Evolutionary conservation across 2,329 filamentous ascomycete genomes (phyloP).

Genomic region (Neofusicoccum kwambonambiense): DNA sequence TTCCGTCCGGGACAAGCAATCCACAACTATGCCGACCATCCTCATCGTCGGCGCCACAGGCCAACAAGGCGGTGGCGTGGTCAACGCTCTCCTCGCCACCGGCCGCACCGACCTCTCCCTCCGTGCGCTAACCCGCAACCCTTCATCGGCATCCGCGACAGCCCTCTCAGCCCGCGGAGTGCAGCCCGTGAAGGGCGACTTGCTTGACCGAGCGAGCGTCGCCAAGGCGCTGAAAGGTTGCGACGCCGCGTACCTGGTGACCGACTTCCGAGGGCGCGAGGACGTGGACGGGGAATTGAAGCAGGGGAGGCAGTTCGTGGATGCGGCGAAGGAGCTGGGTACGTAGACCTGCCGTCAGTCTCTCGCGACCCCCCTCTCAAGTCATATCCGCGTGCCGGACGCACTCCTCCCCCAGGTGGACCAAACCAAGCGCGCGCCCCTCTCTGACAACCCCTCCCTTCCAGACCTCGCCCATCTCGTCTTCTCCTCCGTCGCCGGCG

Average conservation of each 20-base stretch:
- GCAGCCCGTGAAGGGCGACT: no score
- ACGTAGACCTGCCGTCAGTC: no score
- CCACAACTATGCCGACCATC: not conserved
- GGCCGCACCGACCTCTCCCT: not conserved
- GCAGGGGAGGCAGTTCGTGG: not conserved
- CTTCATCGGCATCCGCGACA: not conserved
- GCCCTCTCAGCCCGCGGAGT: not conserved
- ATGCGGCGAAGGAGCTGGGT: no score
- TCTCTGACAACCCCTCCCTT: no score
- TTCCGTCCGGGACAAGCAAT: not conserved
- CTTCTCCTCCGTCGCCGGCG: not conserved
- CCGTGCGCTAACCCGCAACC: not conserved
- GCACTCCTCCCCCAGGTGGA: no score
- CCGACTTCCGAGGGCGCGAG: not conserved
- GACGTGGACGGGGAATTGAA: not conserved
- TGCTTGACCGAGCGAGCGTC: no score
- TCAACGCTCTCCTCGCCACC: not conserved
- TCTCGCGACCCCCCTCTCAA: no score
- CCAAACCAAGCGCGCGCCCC: no score
- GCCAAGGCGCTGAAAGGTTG: no score
- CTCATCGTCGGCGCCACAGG: not conserved
- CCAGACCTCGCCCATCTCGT: no score
- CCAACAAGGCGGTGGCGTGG: not conserved
- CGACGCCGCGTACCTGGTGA: no score
- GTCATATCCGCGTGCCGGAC: no score